These are phyloP conservation scores for Phaffia australis DNA, from an alignment of 768 basidiomycete genomes.

Conservation along the genomic window DNA sequence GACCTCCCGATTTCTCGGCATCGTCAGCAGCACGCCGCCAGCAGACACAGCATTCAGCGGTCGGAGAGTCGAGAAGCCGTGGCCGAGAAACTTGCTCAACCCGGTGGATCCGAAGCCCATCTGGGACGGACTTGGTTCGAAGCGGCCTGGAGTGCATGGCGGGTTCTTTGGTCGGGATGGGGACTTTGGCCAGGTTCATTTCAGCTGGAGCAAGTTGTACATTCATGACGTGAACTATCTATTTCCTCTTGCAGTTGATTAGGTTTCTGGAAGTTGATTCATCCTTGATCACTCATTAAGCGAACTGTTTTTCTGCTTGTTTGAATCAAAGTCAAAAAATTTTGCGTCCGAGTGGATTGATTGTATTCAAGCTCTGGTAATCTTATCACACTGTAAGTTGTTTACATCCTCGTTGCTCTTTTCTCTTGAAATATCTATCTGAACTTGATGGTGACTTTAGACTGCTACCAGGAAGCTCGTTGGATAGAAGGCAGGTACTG, in stretches of 20 bases:
- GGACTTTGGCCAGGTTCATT: slow-evolving; percentile 13
- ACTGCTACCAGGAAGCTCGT: not conserved
- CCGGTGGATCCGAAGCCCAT: not conserved
- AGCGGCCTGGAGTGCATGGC: not conserved
- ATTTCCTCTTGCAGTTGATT: not conserved
- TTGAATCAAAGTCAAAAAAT: not conserved
- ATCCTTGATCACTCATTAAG: too few relatives aligned
- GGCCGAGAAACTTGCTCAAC: not conserved
- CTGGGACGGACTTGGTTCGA: slow-evolving; percentile 4
- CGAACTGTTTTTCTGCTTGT: too few relatives aligned
- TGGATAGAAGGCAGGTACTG: too few relatives aligned
- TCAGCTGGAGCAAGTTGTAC: slow-evolving; percentile 1
- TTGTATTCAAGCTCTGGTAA: not conserved
- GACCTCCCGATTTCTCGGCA: not conserved
- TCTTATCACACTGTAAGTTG: not conserved
- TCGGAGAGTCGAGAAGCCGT: too few relatives aligned
- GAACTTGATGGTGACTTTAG: too few relatives aligned
- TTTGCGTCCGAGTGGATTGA: not conserved
- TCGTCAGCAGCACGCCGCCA: not conserved
- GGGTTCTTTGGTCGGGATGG: not conserved
- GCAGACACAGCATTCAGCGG: too few relatives aligned
- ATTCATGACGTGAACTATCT: slow-evolving; percentile 1
- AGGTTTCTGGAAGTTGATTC: too few relatives aligned
- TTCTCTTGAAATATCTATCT: too few relatives aligned
- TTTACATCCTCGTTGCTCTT: too few relatives aligned